A percentile compares a stretch with the other conserved stretches of the same genome.
Evolutionary conservation across 441 rosid genomes (phyloP).

Genomic region (Erodium trifolium): DNA sequence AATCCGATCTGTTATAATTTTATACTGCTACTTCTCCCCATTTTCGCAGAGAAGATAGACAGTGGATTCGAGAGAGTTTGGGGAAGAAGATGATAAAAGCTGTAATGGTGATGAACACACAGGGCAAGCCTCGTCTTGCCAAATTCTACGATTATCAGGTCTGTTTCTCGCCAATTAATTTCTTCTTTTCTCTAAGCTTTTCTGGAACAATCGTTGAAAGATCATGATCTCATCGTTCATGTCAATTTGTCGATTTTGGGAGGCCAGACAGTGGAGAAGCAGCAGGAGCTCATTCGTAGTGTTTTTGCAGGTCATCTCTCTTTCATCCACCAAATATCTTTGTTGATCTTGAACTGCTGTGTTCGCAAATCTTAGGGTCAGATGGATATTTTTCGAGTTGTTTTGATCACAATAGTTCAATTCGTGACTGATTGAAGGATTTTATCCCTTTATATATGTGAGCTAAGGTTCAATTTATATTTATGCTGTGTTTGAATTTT

Average conservation of each 20-base stretch:
- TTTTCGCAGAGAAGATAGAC: neutral
- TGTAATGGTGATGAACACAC: constrained; percentile 77
- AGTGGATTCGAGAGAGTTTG: neutral
- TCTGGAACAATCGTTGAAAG: neutral
- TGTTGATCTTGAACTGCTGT: neutral
- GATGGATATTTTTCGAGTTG: neutral
- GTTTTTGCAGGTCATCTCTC: constrained; percentile 53
- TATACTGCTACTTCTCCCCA: neutral
- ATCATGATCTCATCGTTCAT: neutral
- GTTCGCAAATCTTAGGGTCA: neutral
- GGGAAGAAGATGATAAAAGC: constrained; percentile 61
- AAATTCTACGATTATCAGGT: constrained; percentile 79
- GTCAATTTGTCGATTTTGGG: constrained; percentile 12
- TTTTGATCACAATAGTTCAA: neutral
- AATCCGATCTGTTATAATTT: neutral
- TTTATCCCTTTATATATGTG: neutral
- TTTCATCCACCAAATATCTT: neutral
- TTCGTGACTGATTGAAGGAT: neutral
- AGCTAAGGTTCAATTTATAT: neutral
- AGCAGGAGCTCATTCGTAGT: constrained; percentile 75
- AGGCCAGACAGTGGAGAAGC: constrained; percentile 65
- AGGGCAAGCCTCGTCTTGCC: constrained; percentile 88
- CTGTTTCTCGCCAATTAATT: neutral
- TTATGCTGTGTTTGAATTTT: neutral
- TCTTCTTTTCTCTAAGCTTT: neutral